Conservation (phyloP, 1,284 basidiomycete species). For the Ceratobasidium theobromae region DNA sequence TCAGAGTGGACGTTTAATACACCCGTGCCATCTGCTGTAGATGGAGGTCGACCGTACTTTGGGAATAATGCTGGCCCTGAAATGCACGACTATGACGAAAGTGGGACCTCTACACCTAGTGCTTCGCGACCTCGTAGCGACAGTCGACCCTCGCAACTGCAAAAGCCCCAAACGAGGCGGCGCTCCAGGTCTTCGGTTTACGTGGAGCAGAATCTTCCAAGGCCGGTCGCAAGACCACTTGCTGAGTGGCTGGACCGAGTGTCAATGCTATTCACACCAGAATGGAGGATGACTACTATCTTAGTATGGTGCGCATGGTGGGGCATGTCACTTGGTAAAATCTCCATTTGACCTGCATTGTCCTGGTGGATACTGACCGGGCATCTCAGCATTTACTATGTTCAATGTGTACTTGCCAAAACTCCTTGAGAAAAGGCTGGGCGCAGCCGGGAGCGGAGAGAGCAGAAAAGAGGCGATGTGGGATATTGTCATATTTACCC, state of each 20-base stretch:
- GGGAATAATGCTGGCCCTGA: not conserved
- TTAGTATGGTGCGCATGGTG: constrained; percentile 87
- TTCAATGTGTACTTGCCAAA: constrained; percentile 97
- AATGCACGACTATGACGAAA: not conserved
- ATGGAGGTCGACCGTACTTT: constrained; percentile 6
- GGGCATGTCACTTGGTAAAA: constrained; percentile 75
- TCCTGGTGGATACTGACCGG: not conserved
- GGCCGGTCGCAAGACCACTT: constrained; percentile 52
- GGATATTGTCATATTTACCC: constrained; percentile 79
- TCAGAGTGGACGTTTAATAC: constrained; percentile 19
- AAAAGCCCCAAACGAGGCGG: constrained; percentile 2
- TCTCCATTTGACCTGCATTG: too few species aligned
- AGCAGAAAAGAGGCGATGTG: constrained; percentile 63
- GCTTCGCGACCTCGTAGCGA: constrained; percentile 3
- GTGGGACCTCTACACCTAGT: not conserved
- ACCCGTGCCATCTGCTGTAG: constrained; percentile 1
- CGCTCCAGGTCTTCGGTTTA: constrained; percentile 45
- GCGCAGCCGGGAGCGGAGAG: constrained; percentile 40
- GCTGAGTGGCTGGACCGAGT: constrained; percentile 72
- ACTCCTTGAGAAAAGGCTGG: constrained; percentile 65
- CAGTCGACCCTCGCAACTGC: not conserved
- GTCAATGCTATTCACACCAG: constrained; percentile 71
- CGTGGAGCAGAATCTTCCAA: constrained; percentile 47
- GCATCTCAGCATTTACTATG: constrained; percentile 76
- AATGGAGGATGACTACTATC: constrained; percentile 82